Evolutionary conservation across 768 basidiomycete genomes (phyloP).

Genomic region (Podaxis sp.): DNA sequence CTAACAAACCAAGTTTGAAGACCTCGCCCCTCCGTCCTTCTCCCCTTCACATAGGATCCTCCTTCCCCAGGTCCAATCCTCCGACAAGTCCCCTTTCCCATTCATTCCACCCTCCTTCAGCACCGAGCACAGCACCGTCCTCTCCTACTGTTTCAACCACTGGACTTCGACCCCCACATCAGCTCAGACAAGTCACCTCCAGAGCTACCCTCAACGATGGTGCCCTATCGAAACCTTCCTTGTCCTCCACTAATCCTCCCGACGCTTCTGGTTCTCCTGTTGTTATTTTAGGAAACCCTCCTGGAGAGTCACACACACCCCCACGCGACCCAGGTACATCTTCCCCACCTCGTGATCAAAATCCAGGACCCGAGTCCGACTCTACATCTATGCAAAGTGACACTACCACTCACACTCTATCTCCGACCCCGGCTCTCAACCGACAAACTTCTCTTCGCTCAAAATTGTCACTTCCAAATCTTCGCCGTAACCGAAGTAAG

Average conservation of each 20-base stretch:
- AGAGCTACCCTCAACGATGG: constrained; percentile 22
- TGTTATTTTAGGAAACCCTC: neutral
- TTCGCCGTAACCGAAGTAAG: constrained; percentile 42
- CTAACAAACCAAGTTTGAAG: constrained; percentile 14
- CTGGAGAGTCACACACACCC: neutral
- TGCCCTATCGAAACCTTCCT: neutral
- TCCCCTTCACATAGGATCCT: constrained; percentile 17
- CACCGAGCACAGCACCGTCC: constrained; percentile 10
- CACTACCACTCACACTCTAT: constrained; percentile 29
- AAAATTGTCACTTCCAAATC: constrained; percentile 66
- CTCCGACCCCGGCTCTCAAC: constrained; percentile 31
- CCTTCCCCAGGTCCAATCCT: constrained; percentile 17
- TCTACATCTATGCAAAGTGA: constrained; percentile 26
- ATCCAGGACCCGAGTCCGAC: constrained; percentile 1
- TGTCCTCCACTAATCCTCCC: neutral
- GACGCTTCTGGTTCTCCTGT: neutral
- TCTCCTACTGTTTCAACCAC: constrained; percentile 19
- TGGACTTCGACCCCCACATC: constrained; percentile 3
- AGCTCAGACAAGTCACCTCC: constrained; percentile 24
- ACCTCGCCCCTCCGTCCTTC: constrained; percentile 31
- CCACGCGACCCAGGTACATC: neutral
- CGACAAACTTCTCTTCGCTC: constrained; percentile 45
- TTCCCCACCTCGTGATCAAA: neutral
- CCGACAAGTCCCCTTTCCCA: constrained; percentile 33
- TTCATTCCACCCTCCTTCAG: neutral